Evolutionary conservation across 1,139 yeast genomes (phyloP).

Genomic region (Sugiyamaella grinbergsii): DNA sequence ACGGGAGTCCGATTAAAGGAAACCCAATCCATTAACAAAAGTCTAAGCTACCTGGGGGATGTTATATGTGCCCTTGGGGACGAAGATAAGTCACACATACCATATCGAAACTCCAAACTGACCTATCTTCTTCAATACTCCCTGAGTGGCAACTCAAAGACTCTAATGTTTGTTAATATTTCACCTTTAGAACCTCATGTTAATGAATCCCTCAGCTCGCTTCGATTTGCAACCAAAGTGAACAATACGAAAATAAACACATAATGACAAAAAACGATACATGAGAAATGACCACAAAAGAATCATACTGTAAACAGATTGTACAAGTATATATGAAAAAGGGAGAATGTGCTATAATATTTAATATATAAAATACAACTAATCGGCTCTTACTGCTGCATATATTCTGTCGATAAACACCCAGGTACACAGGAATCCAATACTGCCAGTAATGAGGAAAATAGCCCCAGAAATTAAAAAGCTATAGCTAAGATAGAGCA

Average conservation of each 20-base stretch:
- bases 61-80: constrained; percentile 74
- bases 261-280: too few relatives aligned
- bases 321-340: constrained; percentile 5
- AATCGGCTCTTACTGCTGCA: constrained; percentile 82
- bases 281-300: too few relatives aligned
- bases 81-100: constrained; percentile 47
- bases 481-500: constrained; percentile 85
- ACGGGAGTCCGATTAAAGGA: constrained; percentile 81
- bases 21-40: constrained; percentile 87
- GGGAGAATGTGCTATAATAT: background rate
- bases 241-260: constrained; percentile 39
- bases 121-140: constrained; percentile 86
- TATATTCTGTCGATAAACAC: constrained; percentile 77
- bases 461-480: constrained; percentile 65
- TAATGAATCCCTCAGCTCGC: constrained; percentile 77
- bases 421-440: constrained; percentile 78
- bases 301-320: too few relatives aligned
- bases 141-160: constrained; percentile 81
- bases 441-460: constrained; percentile 82
- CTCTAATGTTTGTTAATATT: constrained; percentile 89
- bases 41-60: constrained; percentile 86
- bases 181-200: constrained; percentile 67
- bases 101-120: constrained; percentile 61
- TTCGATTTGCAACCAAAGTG: constrained; percentile 82
- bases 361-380: constrained; percentile 18